Evolutionary conservation across 2,329 filamentous ascomycete genomes (phyloP), one percentile per base, ranked within the genome.

Genomic region (Stemphylium vesicarium): DNA sequence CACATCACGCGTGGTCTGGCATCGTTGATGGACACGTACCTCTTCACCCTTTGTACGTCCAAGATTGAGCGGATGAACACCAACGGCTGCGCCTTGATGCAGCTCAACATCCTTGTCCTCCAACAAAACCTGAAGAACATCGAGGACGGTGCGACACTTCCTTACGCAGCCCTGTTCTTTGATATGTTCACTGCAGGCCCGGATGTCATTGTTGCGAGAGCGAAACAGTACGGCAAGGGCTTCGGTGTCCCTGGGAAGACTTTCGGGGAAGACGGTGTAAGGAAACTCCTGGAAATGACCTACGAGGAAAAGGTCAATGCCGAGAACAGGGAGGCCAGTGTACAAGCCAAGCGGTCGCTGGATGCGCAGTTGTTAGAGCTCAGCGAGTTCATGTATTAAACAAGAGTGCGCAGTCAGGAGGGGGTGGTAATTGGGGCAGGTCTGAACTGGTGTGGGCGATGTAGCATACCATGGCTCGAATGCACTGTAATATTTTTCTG

Each of bases 71-170:
- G 89, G 7, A 94, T 99, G 87, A 97, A 99, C 74, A 80, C 78
- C 33, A 85, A 89, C 65, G 95, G 95, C 37, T 91, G 88, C 56
- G 86, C 88, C n/a, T 85, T 92, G 33, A 92, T 99, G 85, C 89
- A 92, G 73, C 85, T 98, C 68, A 96, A 99, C 73, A 92, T 97
- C 43, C 83, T 97, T 20, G 95, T 99, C 36, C 81, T 99, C 46
- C 94, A 98, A 77, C 95, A 99, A 73, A 97, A 96, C 68, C 85
- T 99, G 50, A 96, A 96, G 79, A 96, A 96, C 63, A 88, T 99
- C 48, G 92, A 95, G 75, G 81, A 85, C 2, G 84, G 84, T 8
- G 88, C 90, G 3, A 82, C 84, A 52, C 80, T 94, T 24, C 80
- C 81, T 4, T 79, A 85, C 32, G 85, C 88, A 1, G 83, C 85